phyloP scores from a whole-genome alignment of 192 early-diverging fungal genomes.

The Umbelopsis isabellina region DNA sequence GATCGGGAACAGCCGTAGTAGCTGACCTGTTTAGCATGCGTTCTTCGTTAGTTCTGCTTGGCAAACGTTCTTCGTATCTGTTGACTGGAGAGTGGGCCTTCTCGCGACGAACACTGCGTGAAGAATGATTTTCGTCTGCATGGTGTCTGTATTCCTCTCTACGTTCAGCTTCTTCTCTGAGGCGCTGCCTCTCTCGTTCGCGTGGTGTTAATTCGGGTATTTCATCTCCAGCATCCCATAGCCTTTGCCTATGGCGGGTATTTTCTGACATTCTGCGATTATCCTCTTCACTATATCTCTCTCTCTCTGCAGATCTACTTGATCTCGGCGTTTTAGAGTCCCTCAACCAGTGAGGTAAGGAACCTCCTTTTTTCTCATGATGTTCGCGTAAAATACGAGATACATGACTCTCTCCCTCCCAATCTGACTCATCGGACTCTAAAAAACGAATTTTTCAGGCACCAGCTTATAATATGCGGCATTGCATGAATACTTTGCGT shows the following conservation, averaged over 20 bases:
- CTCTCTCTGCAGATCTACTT: constrained; percentile 1
- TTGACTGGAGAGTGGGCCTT: too few relatives aligned
- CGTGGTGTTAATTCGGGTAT: not conserved
- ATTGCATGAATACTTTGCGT: not conserved
- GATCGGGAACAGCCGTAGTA: not conserved
- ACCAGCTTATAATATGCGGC: not conserved
- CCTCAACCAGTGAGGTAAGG: constrained; percentile 33
- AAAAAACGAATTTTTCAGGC: not conserved
- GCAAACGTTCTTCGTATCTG: too few relatives aligned
- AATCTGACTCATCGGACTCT: constrained; percentile 63
- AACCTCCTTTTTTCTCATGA: constrained; percentile 50
- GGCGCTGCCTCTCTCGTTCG: constrained; percentile 3
- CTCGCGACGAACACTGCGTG: not conserved
- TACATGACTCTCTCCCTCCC: constrained; percentile 61
- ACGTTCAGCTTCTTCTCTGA: constrained; percentile 3
- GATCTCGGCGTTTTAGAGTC: constrained; percentile 6
- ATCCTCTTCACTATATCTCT: constrained; percentile 3
- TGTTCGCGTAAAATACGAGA: constrained; percentile 54
- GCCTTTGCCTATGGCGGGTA: constrained; percentile 1
- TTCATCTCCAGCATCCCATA: constrained; percentile 12
- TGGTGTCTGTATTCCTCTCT: not conserved
- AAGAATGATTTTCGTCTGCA: not conserved
- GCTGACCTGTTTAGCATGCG: not conserved
- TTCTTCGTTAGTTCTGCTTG: not conserved
- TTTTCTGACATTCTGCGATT: constrained; percentile 5